These are phyloP conservation scores for Dimocarpus longan DNA, from an alignment of 345 rosid genomes.

Conservation along the genomic window DNA sequence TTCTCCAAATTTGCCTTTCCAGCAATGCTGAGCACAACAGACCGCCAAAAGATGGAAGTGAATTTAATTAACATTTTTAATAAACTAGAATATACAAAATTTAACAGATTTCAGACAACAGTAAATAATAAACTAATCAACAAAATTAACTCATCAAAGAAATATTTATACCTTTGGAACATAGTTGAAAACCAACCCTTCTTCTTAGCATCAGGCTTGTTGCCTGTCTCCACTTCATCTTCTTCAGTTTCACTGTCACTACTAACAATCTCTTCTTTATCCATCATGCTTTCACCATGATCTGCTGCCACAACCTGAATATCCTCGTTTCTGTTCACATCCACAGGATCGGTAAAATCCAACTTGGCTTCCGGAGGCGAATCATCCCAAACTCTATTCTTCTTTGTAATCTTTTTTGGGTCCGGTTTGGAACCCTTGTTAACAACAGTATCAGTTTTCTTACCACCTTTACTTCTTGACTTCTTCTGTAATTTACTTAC, in stretches of 20 bases:
- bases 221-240: constrained; percentile 60
- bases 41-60: background rate
- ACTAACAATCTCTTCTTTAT: constrained; percentile 80
- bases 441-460: constrained; percentile 77
- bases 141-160: constrained; percentile 6
- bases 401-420: constrained; percentile 72
- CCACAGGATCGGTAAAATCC: constrained; percentile 83
- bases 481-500: constrained; percentile 91
- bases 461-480: constrained; percentile 83
- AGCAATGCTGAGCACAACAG: constrained; percentile 68
- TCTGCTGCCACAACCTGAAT: constrained; percentile 69
- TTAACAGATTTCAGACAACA: background rate
- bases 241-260: constrained; percentile 88
- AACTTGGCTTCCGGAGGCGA: constrained; percentile 65
- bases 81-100: background rate
- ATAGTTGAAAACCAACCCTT: constrained; percentile 97
- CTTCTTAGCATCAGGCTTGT: constrained; percentile 73
- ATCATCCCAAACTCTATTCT: constrained; percentile 97
- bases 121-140: background rate
- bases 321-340: constrained; percentile 53
- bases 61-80: background rate
- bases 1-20: constrained; percentile 97
- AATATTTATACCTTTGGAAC: constrained; percentile 81
- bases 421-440: constrained; percentile 72
- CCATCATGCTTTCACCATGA: constrained; percentile 99